Conservation (phyloP, 1,139 yeast genomes). For the Geotrichum restrictum region DNA sequence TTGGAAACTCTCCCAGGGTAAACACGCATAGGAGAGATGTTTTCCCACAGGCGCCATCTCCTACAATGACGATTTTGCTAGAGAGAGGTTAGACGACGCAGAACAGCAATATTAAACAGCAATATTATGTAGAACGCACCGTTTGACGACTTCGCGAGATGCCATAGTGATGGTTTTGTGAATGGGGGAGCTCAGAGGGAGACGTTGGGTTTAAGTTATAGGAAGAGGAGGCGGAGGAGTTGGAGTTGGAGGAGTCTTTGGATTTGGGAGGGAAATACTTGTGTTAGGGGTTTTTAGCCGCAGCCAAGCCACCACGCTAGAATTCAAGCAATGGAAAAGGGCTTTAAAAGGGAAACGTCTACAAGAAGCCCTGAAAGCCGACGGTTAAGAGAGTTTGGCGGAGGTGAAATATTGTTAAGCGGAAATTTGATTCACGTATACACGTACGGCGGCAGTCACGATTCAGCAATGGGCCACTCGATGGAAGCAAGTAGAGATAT, state of each 20-base stretch:
- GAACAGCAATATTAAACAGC: background rate
- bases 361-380: no score
- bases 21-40: slow-evolving; percentile 87
- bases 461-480: background rate
- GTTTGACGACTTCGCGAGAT: slow-evolving; percentile 21
- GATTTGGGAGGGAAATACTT: background rate
- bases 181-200: background rate
- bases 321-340: no score
- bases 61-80: slow-evolving; percentile 83
- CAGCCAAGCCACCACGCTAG: background rate
- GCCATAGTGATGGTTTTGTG: slow-evolving; percentile 15
- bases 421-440: no score
- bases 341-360: no score
- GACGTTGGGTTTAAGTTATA: background rate
- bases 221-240: background rate
- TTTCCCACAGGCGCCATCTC: slow-evolving; percentile 95
- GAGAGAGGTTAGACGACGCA: background rate
- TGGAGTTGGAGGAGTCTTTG: background rate
- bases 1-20: slow-evolving; percentile 73
- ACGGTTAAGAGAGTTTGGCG: no score
- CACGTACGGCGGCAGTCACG: background rate
- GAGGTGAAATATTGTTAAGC: no score
- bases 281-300: background rate
- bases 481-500: no score
- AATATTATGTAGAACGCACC: slow-evolving; percentile 4